Evolutionary conservation across 208 protist species (phyloP).

Genomic region (Lotmaria passim): DNA sequence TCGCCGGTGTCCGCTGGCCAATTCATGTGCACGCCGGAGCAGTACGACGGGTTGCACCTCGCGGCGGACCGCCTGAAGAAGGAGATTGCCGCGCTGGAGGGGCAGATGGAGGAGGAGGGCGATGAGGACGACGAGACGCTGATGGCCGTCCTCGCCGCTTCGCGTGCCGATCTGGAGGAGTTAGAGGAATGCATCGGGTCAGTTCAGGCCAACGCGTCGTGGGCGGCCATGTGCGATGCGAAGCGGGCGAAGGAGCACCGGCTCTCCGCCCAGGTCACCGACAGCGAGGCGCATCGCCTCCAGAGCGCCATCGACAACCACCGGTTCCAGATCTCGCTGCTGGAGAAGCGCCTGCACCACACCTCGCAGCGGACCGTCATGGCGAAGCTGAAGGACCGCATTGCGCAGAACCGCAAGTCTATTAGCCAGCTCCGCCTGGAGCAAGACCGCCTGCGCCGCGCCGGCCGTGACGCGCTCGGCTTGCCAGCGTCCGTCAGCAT

Average conservation of each 20-base stretch:
- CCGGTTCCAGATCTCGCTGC: constrained; percentile 79
- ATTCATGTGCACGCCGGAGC: constrained; percentile 88
- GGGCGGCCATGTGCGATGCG: constrained; percentile 69
- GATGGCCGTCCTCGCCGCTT: constrained; percentile 91
- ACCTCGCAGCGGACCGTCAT: constrained; percentile 66
- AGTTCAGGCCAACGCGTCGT: constrained; percentile 72
- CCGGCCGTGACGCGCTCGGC: constrained; percentile 63
- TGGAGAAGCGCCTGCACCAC: constrained; percentile 87
- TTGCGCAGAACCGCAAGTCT: constrained; percentile 68
- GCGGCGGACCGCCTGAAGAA: constrained; percentile 77
- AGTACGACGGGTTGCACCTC: constrained; percentile 90
- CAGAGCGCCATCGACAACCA: constrained; percentile 73
- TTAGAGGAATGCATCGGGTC: constrained; percentile 85
- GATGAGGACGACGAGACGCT: constrained; percentile 93
- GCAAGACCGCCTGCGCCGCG: constrained; percentile 83
- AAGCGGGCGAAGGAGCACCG: constrained; percentile 49
- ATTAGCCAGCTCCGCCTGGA: constrained; percentile 83
- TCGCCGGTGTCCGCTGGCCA: constrained; percentile 19
- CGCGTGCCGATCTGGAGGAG: constrained; percentile 86
- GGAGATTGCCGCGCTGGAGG: constrained; percentile 83
- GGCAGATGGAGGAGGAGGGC: constrained; percentile 84
- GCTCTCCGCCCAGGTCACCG: constrained; percentile 28
- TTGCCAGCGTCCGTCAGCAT: constrained; percentile 78
- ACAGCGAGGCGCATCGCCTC: constrained; percentile 46
- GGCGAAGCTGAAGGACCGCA: constrained; percentile 78